A percentile compares a stretch with the other conserved stretches of the same genome.
These are phyloP conservation scores for Stramenopiles sp. DNA, from an alignment of 352 stramenopile genomes.

Conservation along the genomic window DNA sequence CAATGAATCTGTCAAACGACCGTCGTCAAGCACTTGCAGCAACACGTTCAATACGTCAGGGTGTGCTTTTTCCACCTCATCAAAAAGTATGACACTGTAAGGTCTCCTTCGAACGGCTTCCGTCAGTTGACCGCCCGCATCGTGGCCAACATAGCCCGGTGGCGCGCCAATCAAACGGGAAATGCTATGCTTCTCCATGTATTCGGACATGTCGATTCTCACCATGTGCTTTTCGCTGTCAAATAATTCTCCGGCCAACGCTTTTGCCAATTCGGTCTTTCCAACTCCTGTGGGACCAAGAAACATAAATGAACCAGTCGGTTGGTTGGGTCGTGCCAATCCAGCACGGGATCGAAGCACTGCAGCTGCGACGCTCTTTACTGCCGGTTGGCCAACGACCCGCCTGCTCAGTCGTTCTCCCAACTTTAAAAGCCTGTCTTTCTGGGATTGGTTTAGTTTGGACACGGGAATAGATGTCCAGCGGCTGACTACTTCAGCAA, in stretches of 20 bases:
- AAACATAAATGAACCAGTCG: slow-evolving; percentile 85
- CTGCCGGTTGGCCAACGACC: slow-evolving; percentile 80
- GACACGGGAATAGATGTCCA: slow-evolving; percentile 80
- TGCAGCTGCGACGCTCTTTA: slow-evolving; percentile 65
- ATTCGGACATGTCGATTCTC: slow-evolving; percentile 91
- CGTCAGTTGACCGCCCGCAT: slow-evolving; percentile 82
- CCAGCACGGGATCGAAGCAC: slow-evolving; percentile 74
- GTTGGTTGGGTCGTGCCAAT: slow-evolving; percentile 52
- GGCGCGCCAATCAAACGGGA: slow-evolving; percentile 72
- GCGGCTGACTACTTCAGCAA: slow-evolving; percentile 64
- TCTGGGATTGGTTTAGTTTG: slow-evolving; percentile 81
- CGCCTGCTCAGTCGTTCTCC: slow-evolving; percentile 65
- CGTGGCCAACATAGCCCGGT: slow-evolving; percentile 82
- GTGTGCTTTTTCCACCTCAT: slow-evolving; percentile 96
- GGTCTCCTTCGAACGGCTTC: slow-evolving; percentile 80
- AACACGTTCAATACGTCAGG: slow-evolving; percentile 83
- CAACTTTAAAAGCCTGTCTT: slow-evolving; percentile 77
- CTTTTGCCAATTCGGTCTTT: slow-evolving; percentile 87
- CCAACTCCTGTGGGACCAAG: slow-evolving; percentile 80
- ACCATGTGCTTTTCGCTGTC: slow-evolving; percentile 82
- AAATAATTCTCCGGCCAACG: slow-evolving; percentile 77
- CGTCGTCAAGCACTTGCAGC: slow-evolving; percentile 90
- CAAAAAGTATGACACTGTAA: slow-evolving; percentile 88
- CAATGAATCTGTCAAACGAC: slow-evolving; percentile 83
- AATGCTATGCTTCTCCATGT: slow-evolving; percentile 88